These are phyloP conservation scores for Ophiognomonia clavigignenti-juglandacearum DNA, from an alignment of 2,329 filamentous ascomycete species.

Conservation along the genomic window DNA sequence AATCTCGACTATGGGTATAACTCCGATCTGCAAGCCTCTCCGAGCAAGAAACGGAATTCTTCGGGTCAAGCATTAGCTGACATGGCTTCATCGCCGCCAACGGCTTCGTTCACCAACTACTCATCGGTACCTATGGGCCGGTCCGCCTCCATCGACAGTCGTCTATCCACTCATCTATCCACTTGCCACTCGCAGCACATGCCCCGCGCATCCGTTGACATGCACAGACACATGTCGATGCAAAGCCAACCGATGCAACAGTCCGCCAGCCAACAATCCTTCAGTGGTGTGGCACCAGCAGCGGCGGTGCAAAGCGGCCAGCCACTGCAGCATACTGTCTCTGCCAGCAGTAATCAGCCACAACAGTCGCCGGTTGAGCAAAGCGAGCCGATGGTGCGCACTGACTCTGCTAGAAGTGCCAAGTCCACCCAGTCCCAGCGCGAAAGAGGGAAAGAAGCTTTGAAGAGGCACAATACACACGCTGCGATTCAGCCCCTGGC, in stretches of 20 bases:
- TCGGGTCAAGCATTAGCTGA: constrained; percentile 24
- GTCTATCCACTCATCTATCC: constrained; percentile 3
- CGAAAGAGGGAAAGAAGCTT: constrained; percentile 42
- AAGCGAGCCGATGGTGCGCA: constrained; percentile 33
- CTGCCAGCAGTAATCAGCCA: constrained; percentile 27
- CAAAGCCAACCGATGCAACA: constrained; percentile 8
- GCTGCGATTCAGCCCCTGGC: constrained; percentile 28
- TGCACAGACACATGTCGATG: constrained; percentile 1
- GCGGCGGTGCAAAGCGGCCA: not conserved
- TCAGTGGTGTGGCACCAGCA: not conserved
- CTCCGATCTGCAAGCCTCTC: constrained; percentile 12
- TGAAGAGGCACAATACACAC: constrained; percentile 38
- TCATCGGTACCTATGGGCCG: constrained; percentile 34
- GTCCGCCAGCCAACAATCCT: not conserved
- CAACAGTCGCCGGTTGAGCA: constrained; percentile 34
- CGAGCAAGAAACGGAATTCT: constrained; percentile 25
- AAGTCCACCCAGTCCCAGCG: constrained; percentile 42
- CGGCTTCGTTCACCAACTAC: constrained; percentile 17
- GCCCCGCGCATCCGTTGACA: not conserved
- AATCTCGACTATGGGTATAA: constrained; percentile 21
- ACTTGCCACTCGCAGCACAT: not conserved
- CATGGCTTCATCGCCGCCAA: not conserved
- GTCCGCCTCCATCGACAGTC: constrained; percentile 29
- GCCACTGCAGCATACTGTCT: constrained; percentile 6
- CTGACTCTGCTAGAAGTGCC: constrained; percentile 43